These are phyloP conservation scores for Tagetes patula DNA, from an alignment of 129 eudicot genomes.

Conservation along the genomic window DNA sequence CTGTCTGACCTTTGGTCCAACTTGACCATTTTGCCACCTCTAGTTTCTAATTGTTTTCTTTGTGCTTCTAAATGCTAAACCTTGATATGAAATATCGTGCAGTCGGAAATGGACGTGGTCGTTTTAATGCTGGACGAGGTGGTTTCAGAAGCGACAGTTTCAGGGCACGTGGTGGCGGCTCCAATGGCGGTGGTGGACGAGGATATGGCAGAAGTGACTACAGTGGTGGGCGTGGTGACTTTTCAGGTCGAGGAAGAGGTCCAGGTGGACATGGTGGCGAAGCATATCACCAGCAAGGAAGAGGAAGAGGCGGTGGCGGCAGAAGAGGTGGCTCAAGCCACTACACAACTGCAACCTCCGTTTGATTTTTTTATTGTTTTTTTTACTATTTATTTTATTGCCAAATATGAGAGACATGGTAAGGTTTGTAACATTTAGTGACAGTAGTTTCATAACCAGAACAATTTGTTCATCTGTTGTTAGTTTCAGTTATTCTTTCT, in stretches of 20 bases:
- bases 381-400: no score
- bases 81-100: slow-evolving; percentile 15
- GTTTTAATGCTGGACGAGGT: slow-evolving; percentile 50
- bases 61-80: slow-evolving; percentile 7
- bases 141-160: slow-evolving; percentile 62
- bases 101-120: slow-evolving; percentile 56
- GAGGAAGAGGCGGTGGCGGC: slow-evolving; percentile 61
- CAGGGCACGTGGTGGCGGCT: slow-evolving; percentile 70
- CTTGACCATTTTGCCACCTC: not conserved
- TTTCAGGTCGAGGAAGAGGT: slow-evolving; percentile 51
- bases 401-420: no score
- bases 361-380: slow-evolving; percentile 3
- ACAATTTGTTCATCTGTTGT: slow-evolving; percentile 32
- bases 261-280: slow-evolving; percentile 61
- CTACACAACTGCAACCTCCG: slow-evolving; percentile 20
- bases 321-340: slow-evolving; percentile 46
- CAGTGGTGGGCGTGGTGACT: slow-evolving; percentile 56
- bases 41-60: not conserved
- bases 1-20: not conserved
- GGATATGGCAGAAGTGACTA: slow-evolving; percentile 68
- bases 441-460: slow-evolving; percentile 27
- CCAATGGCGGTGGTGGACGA: slow-evolving; percentile 56
- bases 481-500: slow-evolving; percentile 46
- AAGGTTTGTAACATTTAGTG: slow-evolving; percentile 31
- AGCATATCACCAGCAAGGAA: slow-evolving; percentile 44